phyloP scores from a whole-genome alignment of 306 rosid species.

The Dalbergia cochinchinensis region DNA sequence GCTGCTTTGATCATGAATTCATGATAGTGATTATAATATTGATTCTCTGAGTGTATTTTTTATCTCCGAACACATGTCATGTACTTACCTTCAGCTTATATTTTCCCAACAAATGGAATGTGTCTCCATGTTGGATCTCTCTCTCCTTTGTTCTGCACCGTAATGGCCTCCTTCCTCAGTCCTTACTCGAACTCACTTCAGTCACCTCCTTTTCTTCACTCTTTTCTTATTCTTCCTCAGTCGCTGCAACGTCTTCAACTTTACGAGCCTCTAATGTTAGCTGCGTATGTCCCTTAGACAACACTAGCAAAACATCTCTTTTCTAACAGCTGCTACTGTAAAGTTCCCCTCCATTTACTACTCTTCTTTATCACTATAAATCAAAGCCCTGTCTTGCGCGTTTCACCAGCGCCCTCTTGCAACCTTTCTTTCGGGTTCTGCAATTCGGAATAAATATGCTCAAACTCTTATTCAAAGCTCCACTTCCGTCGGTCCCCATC shows the following conservation, averaged over 20 bases:
- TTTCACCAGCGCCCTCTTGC: conserved; percentile 15
- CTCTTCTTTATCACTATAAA: neutral
- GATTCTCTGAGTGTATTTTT: conserved; percentile 35
- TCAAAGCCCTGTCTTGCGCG: conserved; percentile 3
- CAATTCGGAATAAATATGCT: conserved; percentile 26
- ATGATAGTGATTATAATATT: conserved; percentile 36
- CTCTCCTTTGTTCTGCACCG: conserved; percentile 34
- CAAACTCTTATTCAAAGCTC: neutral
- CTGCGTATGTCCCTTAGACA: neutral
- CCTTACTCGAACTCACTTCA: conserved; percentile 24
- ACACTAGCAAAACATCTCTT: neutral
- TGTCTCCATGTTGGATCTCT: conserved; percentile 40
- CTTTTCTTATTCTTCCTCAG: conserved; percentile 1
- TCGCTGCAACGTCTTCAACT: conserved; percentile 4
- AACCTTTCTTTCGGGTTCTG: conserved; percentile 4
- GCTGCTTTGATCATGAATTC: conserved; percentile 42
- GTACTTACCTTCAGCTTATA: conserved; percentile 41
- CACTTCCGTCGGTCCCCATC: neutral
- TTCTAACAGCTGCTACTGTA: conserved; percentile 8
- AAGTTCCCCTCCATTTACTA: conserved; percentile 34
- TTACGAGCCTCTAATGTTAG: conserved; percentile 23
- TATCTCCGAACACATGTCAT: conserved; percentile 23
- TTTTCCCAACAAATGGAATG: conserved; percentile 32
- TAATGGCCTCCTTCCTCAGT: conserved; percentile 41
- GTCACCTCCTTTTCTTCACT: conserved; percentile 26